Evolutionary conservation across 1,284 basidiomycete genomes (phyloP), one percentile per base, ranked within the genome.

Genomic region (Sporisorium scitamineum): DNA sequence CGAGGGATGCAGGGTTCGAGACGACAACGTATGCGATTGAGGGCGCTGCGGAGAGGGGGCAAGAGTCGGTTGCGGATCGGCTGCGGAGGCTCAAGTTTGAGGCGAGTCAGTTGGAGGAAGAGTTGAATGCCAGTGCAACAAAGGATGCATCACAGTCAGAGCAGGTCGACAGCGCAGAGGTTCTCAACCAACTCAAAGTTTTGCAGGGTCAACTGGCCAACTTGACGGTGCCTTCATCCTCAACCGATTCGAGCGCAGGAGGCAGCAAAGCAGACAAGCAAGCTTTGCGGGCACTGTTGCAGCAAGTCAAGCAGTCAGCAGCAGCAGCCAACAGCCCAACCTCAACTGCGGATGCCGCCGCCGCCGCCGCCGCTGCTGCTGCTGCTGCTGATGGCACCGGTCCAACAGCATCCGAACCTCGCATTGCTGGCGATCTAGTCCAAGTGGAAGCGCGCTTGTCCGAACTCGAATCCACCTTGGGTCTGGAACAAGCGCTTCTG

Each of bases 51-150:
- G 32, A n/a, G 3, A 44, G 54, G 2, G 48, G 29, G 2, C 47
- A 48, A 10, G 73, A 76, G 53, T 65, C 60, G 34, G 55, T 48
- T 13, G 61, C 66, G 42, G 74, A 73, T 29, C 44, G 66, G 10
- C 44, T 76, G 74, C 56, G 74, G 2, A 54, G 70, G 48, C 70
- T 76, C 55, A 72, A 66, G 42, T 76, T 72, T 47, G 74, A 76
- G 37, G 63, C 70, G 20, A 63, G 66, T 54, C 63, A 62, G 41
- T 48, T 76, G 48, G 74, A 73, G 57, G 74, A 72, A 26, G 70
- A 76, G 37, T 37, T 76, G 31, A 54, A 50, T 26, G 56, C 55
- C 1, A 34, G 24, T 26, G 48, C 51, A 9, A 47, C 54, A 4
- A 39, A 39, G 10, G 29, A 1, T 7, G 51, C 3, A 14, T 9